phyloP scores from a whole-genome alignment of 768 basidiomycete species.

The Leucosporidium creatinivorum region DNA sequence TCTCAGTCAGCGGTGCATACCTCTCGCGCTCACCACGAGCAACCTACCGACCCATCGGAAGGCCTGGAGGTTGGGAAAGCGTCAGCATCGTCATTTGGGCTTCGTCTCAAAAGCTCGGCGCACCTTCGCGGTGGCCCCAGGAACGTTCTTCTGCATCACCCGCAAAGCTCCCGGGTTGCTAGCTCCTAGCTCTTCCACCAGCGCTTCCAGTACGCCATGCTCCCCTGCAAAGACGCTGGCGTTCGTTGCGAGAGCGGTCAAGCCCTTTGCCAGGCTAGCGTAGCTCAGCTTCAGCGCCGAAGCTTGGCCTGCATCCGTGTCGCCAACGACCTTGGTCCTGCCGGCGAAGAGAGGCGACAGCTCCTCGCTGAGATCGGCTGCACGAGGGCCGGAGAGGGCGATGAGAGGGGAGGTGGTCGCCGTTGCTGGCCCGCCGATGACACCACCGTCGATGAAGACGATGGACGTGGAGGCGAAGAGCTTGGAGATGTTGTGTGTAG shows the following conservation, averaged over 20 bases:
- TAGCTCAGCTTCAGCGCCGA: not conserved
- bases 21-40: no score
- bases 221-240: not conserved
- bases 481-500: not conserved
- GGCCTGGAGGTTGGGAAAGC: not conserved
- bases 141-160: not conserved
- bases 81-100: no score
- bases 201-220: not conserved
- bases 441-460: not conserved
- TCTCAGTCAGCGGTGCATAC: no score
- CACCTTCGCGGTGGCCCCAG: not conserved
- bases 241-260: not conserved
- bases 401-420: not conserved
- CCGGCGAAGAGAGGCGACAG: not conserved
- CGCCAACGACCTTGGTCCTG: not conserved
- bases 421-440: slow-evolving; percentile 7
- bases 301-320: not conserved
- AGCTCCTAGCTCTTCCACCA: not conserved
- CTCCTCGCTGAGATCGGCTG: not conserved
- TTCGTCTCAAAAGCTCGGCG: not conserved
- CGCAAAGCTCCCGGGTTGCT: not conserved
- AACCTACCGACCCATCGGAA: slow-evolving; percentile 8
- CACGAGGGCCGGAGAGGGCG: not conserved
- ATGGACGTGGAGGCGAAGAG: not conserved
- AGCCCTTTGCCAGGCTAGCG: not conserved